phyloP scores from a whole-genome alignment of 2,329 filamentous ascomycete genomes.

The Fusarium liriodendri region DNA sequence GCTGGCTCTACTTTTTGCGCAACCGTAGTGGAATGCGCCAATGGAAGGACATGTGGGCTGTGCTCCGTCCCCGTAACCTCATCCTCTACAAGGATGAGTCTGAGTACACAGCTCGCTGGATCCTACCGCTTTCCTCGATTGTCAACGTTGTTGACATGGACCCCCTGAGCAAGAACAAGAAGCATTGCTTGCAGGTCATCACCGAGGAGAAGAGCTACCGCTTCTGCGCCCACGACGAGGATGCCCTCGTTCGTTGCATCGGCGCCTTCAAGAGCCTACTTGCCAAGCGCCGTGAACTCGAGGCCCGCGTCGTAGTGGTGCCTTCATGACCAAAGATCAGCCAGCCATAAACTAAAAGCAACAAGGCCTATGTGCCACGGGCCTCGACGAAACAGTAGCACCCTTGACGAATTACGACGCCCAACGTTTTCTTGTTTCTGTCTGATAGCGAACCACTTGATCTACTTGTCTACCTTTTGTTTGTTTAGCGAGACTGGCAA shows the following conservation, averaged over 20 bases:
- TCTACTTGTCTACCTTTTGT: slow-evolving; percentile 7
- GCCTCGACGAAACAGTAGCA: slow-evolving; percentile 13
- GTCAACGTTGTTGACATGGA: slow-evolving; percentile 95
- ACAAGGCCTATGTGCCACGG: not conserved
- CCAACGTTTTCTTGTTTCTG: slow-evolving; percentile 31
- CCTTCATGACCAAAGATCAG: slow-evolving; percentile 18
- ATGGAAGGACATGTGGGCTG: slow-evolving; percentile 96
- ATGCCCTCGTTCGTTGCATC: slow-evolving; percentile 83
- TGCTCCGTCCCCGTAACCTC: slow-evolving; percentile 85
- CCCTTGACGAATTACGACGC: slow-evolving; percentile 39
- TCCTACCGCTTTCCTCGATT: slow-evolving; percentile 81
- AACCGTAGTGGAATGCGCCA: slow-evolving; percentile 85
- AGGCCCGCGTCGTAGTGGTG: slow-evolving; percentile 57
- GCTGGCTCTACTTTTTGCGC: slow-evolving; percentile 86
- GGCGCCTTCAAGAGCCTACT: slow-evolving; percentile 91
- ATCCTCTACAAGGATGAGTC: slow-evolving; percentile 93
- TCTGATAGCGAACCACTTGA: slow-evolving; percentile 23
- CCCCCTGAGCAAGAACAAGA: slow-evolving; percentile 84
- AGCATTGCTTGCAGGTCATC: slow-evolving; percentile 90
- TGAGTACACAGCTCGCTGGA: slow-evolving; percentile 88
- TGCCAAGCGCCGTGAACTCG: slow-evolving; percentile 74
- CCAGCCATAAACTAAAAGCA: not conserved
- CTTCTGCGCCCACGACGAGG: slow-evolving; percentile 83
- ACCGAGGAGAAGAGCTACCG: slow-evolving; percentile 88
- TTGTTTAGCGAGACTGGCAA: slow-evolving; percentile 21